Conservation (phyloP, 768 basidiomycete genomes). For the Pisolithus albus region DNA sequence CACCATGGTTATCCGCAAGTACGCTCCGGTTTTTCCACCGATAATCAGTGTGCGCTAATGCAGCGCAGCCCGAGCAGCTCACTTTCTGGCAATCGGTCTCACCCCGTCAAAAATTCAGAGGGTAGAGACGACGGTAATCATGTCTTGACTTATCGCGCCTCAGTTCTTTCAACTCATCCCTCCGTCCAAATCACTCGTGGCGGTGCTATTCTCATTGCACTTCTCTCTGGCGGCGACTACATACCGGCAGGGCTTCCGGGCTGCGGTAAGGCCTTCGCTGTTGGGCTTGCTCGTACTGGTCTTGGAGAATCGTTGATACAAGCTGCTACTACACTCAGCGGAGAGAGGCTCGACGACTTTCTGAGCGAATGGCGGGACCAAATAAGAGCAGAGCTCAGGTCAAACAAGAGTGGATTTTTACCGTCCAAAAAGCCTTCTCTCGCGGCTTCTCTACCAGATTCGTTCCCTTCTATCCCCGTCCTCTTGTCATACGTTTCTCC, state of each 20-base stretch:
- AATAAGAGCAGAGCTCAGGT: slow-evolving; percentile 56
- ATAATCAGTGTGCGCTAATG: slow-evolving; percentile 1
- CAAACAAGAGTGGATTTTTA: slow-evolving; percentile 58
- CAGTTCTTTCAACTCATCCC: slow-evolving; percentile 36
- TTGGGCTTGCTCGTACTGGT: slow-evolving; percentile 74
- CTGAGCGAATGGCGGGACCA: slow-evolving; percentile 58
- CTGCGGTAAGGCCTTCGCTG: slow-evolving; percentile 66
- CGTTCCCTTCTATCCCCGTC: slow-evolving; percentile 69
- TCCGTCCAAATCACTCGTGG: slow-evolving; percentile 46
- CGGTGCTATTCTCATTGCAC: slow-evolving; percentile 75
- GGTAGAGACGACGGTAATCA: slow-evolving; percentile 74
- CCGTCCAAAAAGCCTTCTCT: slow-evolving; percentile 59
- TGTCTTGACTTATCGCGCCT: slow-evolving; percentile 34
- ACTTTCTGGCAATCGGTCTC: slow-evolving; percentile 62
- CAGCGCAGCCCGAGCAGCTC: slow-evolving; percentile 55
- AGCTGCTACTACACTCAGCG: slow-evolving; percentile 46
- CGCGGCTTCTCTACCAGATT: slow-evolving; percentile 53
- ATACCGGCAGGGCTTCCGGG: slow-evolving; percentile 60
- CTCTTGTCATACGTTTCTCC: slow-evolving; percentile 75
- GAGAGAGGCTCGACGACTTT: slow-evolving; percentile 42
- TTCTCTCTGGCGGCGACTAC: slow-evolving; percentile 90
- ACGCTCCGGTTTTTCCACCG: slow-evolving; percentile 7
- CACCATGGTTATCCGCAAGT: slow-evolving; percentile 80
- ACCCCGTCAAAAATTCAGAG: slow-evolving; percentile 56
- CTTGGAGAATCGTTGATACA: slow-evolving; percentile 65